Evolutionary conservation across 768 basidiomycete genomes (phyloP).

Genomic region (Lyophyllum atratum): DNA sequence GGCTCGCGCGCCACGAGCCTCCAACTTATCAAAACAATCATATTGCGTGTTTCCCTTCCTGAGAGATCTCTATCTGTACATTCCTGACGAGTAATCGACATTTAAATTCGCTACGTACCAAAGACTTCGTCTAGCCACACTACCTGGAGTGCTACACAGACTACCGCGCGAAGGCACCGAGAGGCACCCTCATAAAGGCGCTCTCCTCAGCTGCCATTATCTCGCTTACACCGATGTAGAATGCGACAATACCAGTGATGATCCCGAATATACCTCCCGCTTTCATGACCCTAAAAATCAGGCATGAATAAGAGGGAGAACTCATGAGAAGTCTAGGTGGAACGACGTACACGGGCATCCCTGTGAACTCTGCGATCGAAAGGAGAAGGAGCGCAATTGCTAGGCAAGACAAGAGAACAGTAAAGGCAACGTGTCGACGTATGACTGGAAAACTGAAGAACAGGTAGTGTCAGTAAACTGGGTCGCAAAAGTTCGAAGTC

Average conservation of each 20-base stretch:
- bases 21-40: too few relatives aligned
- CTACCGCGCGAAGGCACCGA: too few relatives aligned
- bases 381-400: constrained; percentile 29
- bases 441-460: constrained; percentile 24
- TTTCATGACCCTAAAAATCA: constrained; percentile 16
- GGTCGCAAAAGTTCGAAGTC: not conserved
- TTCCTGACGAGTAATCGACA: too few relatives aligned
- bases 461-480: not conserved
- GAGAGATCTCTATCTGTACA: too few relatives aligned
- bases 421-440: constrained; percentile 26
- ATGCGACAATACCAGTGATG: constrained; percentile 31
- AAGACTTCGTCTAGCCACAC: too few relatives aligned
- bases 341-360: constrained; percentile 14
- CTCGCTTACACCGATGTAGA: constrained; percentile 32
- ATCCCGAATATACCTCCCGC: constrained; percentile 33
- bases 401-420: constrained; percentile 25
- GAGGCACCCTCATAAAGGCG: constrained; percentile 27
- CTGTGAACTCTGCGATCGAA: constrained; percentile 23
- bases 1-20: too few relatives aligned
- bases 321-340: not conserved
- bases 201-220: constrained; percentile 29
- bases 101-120: too few relatives aligned
- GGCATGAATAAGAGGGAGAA: not conserved
- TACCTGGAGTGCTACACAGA: too few relatives aligned
- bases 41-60: too few relatives aligned